Evolutionary conservation across 176 grass and related monocot species (phyloP), one percentile per base, ranked within the genome.

Genomic region (Aechmea fasciata): DNA sequence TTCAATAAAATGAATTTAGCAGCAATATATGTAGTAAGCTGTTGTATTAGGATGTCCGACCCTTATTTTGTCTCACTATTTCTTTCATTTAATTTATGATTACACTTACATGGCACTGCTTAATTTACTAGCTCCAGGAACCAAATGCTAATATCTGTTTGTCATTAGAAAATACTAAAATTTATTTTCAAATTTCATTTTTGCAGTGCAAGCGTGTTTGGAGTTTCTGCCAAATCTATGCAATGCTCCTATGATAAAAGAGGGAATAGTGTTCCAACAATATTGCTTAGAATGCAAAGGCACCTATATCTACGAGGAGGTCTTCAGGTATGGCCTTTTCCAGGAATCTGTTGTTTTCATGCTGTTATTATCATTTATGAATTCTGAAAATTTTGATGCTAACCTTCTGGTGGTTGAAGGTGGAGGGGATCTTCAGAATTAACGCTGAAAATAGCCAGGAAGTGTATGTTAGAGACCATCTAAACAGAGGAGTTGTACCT

Each of bases 371-470:
- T 11, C 10, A 49, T 14, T 73, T 66, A 15, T 67, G 41, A 73
- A 67, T 2, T 47, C 11, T 23, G 17, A 66, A 0, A 59, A 63
- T 64, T 14, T 15, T 77, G 25, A 79, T 41, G 5, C 51, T 17
- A 49, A 57, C 52, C 47, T 52, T 76, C 48, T 28, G 81, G 13
- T 82, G 68, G 47, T 81, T 51, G 51, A 85, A 96, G 92, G 82
- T 85, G 59, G 92, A 96, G 88, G 92, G 92, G 12, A 89, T 96
- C 50, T 96, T 96, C 78, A 92, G 92, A 77, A 92, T 96, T 76
- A 96, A 91, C 48, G 83, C 88, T 8, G 88, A 96, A 48, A 96
- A 96, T 76, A 80, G 92, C 55, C 78, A 91, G 66, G 88, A 96
- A 79, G 61, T 80, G 7, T 74, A 67, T 68, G 85, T 96, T 28